phyloP scores from a whole-genome alignment of 306 rosid species.

The Lathyrus aphaca region DNA sequence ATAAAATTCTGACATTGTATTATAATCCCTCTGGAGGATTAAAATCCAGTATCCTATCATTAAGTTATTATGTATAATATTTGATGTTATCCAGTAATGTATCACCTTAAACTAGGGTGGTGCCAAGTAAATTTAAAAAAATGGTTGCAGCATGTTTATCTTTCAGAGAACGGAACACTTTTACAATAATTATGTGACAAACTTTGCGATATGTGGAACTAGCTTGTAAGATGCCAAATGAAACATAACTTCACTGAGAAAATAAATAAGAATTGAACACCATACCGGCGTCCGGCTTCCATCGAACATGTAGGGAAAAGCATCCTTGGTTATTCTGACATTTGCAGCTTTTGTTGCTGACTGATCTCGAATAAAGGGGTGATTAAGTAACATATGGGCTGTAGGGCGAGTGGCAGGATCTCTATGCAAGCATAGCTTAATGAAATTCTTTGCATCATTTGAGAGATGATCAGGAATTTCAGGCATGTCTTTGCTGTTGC shows the following conservation, averaged over 20 bases:
- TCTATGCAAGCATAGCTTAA: slow-evolving; percentile 81
- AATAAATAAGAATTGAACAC: slow-evolving; percentile 33
- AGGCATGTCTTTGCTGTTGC: slow-evolving; percentile 94
- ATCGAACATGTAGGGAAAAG: slow-evolving; percentile 67
- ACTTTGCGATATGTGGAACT: slow-evolving; percentile 1
- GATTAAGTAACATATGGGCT: slow-evolving; percentile 65
- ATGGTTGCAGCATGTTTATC: background rate
- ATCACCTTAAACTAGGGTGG: background rate
- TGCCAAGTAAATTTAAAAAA: background rate
- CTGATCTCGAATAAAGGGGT: slow-evolving; percentile 85
- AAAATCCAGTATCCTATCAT: too few relatives aligned
- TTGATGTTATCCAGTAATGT: too few relatives aligned
- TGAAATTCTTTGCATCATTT: slow-evolving; percentile 74
- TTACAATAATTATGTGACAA: slow-evolving; percentile 7
- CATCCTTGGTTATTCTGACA: slow-evolving; percentile 69
- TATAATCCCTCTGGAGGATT: background rate
- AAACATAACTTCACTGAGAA: slow-evolving; percentile 27
- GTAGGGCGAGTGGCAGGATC: slow-evolving; percentile 80
- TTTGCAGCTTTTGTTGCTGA: slow-evolving; percentile 65
- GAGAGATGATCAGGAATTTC: slow-evolving; percentile 93
- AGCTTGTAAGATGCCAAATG: slow-evolving; percentile 20
- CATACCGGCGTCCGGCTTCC: slow-evolving; percentile 95
- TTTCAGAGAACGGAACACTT: background rate
- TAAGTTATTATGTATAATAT: too few relatives aligned
- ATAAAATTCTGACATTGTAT: too few relatives aligned